Base-by-base conservation (phyloP, 2,329 filamentous ascomycete species). In the Cercospora beticola region DNA sequence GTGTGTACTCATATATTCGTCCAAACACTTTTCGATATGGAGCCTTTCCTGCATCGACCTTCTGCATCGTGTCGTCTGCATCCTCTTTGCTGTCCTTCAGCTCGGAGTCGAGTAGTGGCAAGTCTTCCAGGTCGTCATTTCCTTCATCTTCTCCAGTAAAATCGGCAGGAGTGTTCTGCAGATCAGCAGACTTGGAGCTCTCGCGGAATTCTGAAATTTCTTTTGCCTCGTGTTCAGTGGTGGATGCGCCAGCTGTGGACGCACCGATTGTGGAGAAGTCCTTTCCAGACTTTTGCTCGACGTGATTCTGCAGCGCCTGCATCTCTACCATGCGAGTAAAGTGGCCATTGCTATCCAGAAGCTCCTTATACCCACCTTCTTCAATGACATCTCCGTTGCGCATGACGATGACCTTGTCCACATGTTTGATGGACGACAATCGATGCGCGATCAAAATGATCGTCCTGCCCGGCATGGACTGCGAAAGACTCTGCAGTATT, bases 401-500 rank as follows among this genome's bases (percentile, higher is more conserved):
- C 74, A 83, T 78, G 16, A 82, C 80, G 65, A 78, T 80, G 14
- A 82, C 81, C 3, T 74, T 62, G 69, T 81, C 77, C 0, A 78
- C 79, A 43, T 78, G 69, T 36, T 74, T 72, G 14, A 82, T 74
- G 3, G 80, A 81, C 5, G 74, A 76, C 16, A 82, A 72, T 2
- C 79, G 74, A 75, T 82, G 80, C 7, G 81, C 80, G 4, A 82
- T 78, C 0, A 78, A 78, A 12, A 83, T 75, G 36, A 78, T 81
- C 0, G 79, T 82, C 9, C 80, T 71, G 1, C 73, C 74, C 73
- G 58, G 33, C 1, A 75, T 33, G 83, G 83, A 81, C 21, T 74
- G 68, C 46, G 92, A 89, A 75, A 94, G 88, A 0, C 90, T 90
- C 0, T 71, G 65, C 40, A 77, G 75, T 7, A 78, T 76, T 4